Conservation (phyloP, 75 land plant genomes). For the Pseudotsuga menziesii region DNA sequence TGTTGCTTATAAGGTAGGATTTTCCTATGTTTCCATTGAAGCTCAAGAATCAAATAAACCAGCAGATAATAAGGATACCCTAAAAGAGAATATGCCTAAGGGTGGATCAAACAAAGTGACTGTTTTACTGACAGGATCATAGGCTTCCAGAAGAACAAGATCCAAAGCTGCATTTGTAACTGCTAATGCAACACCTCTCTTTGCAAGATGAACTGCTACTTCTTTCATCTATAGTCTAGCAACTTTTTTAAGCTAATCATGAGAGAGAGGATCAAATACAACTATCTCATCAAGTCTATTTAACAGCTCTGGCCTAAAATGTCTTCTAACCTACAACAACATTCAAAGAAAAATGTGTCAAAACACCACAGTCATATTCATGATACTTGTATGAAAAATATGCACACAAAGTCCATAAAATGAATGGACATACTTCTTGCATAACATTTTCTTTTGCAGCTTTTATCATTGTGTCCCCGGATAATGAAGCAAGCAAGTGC, state of each 20-base stretch:
- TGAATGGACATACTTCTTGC: constrained; percentile 55
- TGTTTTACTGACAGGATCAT: constrained; percentile 69
- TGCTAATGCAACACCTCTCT: constrained; percentile 89
- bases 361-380: neutral
- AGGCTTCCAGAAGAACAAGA: constrained; percentile 66
- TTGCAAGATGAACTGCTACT: constrained; percentile 84
- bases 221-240: constrained; percentile 94
- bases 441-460: constrained; percentile 68
- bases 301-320: constrained; percentile 91
- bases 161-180: constrained; percentile 90
- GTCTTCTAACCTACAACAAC: constrained; percentile 65
- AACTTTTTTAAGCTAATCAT: constrained; percentile 81
- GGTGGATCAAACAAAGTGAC: neutral
- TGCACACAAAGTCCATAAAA: neutral
- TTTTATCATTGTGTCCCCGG: constrained; percentile 59
- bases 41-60: no score
- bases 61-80: no score
- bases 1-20: no score
- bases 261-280: constrained; percentile 90
- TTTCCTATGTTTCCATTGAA: no score
- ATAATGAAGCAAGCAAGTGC: constrained; percentile 70
- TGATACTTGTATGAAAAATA: neutral
- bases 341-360: neutral
- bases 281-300: constrained; percentile 98
- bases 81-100: no score